Base-by-base conservation (phyloP, 2,329 filamentous ascomycete genomes). In the Cladosporium oxysporum region DNA sequence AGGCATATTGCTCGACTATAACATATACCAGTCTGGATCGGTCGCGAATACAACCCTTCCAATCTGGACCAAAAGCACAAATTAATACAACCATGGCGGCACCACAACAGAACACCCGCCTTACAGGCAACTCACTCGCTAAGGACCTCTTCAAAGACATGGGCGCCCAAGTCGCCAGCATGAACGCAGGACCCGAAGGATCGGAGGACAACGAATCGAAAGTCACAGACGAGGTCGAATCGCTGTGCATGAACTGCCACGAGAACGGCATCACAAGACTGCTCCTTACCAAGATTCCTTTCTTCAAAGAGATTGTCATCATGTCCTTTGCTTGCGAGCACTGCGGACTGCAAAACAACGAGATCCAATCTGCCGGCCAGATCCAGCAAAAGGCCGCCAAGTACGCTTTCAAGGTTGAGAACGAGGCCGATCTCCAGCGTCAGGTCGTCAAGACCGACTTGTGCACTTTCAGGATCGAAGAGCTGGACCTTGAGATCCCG, bases 311-410 rank as follows among this genome's bases (percentile, higher is more conserved):
- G 79, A 89, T 99, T 69, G 92, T 99, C 74, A 87, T 99, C 79
- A 97, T 97, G 89, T 98, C 94, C 69, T 99, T 99, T 79, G 87
- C 87, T 71, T 99, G 95, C 83, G 88, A 92, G 6, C 88, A 97
- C 79, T 99, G 95, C 82, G 83, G 88, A 76, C 90, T 94, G 80
- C 88, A 90, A 71, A 97, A 98, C 83, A 93, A 93, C 78, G 94
- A 97, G 74, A 91, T 99, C 72, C 94, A 97, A 77, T 89, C 93
- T 10, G 95, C 95, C 31, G 93, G 93, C 68, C 88, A 93, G 72
- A 94, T 98, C 68, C 95, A 98, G 80, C 90, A 93, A 73, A 91
- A 91, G 74, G 95, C 95, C 63, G 85, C 88, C 23, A 91, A 90
- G 76, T 97, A 94, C 80, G 90, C 92, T 65, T 85, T 98, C 64